These are phyloP conservation scores for Gastrolobium villosum DNA, from an alignment of 306 rosid genomes.

Conservation along the genomic window DNA sequence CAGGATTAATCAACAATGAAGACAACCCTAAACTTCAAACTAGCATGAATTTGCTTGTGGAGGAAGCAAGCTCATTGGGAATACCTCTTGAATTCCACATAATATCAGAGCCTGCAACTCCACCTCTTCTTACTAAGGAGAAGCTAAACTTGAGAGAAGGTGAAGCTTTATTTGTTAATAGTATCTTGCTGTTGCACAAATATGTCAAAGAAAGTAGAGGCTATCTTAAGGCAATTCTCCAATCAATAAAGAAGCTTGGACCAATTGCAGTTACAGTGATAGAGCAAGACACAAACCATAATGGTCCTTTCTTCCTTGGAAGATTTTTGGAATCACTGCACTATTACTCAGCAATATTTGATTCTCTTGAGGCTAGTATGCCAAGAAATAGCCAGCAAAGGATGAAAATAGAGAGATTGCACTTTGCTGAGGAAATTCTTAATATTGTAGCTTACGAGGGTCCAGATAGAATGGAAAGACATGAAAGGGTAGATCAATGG, in stretches of 20 bases:
- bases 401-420: constrained; percentile 71
- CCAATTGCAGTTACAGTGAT: constrained; percentile 66
- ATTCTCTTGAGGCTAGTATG: constrained; percentile 74
- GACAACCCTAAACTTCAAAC: constrained; percentile 49
- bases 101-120: constrained; percentile 59
- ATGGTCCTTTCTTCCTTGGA: constrained; percentile 86
- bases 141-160: constrained; percentile 73
- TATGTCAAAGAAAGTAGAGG: constrained; percentile 80
- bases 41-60: constrained; percentile 62
- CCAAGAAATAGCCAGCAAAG: constrained; percentile 65
- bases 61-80: constrained; percentile 70
- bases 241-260: constrained; percentile 70
- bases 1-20: constrained; percentile 54
- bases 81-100: constrained; percentile 57
- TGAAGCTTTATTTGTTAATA: constrained; percentile 67
- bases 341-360: constrained; percentile 85
- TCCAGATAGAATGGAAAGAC: constrained; percentile 70
- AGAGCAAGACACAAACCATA: constrained; percentile 90
- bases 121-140: constrained; percentile 66
- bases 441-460: constrained; percentile 75
- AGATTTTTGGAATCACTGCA: constrained; percentile 81
- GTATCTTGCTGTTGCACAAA: constrained; percentile 70
- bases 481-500: constrained; percentile 80
- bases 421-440: constrained; percentile 66
- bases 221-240: constrained; percentile 69